Evolutionary conservation across 371 early-diverging fungal genomes (phyloP), one percentile per base, ranked within the genome.

Genomic region (Blakeslea trispora): DNA sequence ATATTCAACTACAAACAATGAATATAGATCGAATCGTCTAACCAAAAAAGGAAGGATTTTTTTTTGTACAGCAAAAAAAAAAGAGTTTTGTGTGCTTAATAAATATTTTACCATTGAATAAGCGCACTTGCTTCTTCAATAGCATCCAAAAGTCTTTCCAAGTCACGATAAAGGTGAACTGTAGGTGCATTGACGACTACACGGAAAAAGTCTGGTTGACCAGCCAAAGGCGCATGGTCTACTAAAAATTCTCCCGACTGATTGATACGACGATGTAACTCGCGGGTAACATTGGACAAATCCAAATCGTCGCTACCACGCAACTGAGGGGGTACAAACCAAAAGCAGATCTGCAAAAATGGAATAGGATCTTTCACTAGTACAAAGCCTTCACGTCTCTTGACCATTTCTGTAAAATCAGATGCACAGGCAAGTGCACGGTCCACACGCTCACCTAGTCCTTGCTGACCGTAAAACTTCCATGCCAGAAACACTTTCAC

Each of bases 401-500:
- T 46, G 2, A 88, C 70, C 10, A 71, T 23, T 6, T 51, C 28
- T 23, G 80, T 70, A 34, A 87, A 75, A 6, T 50, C 54, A 15
- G 51, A 42, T 1, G 88, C 79, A 13, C 66, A 50, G 1, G 45
- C 50, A 21, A 86, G 63, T 0, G 89, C 86, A 31, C 59, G 64
- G 34, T 72, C 74, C 10, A 91, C 72, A 5, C 89, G 74, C 9
- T 18, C 41, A 5, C 70, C 66, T 14, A 83, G 74, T 6, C 87
- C 82, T 34, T 68, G 9, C 6, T 61, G 52, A 18, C 95, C 95
- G 59, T 87, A 86, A 53, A 84, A 89, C 45, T 84, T 84, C 95
- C 95, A 94, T 4, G 85, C 81, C 57, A 94, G 54, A 76, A 88
- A 94, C 59, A 94, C 53, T 57, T 94, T 94, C 63, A 88, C 59